A percentile compares a stretch with the other conserved stretches of the same genome.
phyloP scores from a whole-genome alignment of 2,329 filamentous ascomycete species.

The Fusarium lyarnte region DNA sequence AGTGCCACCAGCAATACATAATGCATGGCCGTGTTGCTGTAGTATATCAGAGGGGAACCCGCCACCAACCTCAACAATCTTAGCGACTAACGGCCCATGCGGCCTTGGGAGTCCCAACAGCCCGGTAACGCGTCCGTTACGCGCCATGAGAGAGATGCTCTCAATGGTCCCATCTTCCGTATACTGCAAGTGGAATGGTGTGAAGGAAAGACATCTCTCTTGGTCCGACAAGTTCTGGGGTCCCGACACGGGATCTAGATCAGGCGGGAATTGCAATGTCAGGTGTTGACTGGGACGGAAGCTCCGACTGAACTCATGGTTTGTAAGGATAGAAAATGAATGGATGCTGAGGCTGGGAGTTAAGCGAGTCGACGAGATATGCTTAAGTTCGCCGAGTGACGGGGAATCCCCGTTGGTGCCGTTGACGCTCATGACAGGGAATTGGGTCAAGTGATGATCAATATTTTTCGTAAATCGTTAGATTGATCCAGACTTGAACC shows the following conservation, averaged over 20 bases:
- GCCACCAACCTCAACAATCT: background rate
- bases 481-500: background rate
- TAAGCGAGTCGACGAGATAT: slow-evolving; percentile 12
- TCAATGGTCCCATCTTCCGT: background rate
- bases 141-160: background rate
- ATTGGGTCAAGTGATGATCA: background rate
- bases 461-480: background rate
- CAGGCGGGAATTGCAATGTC: slow-evolving; percentile 4
- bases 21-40: rapidly evolving
- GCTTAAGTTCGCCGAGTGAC: background rate
- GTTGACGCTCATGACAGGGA: background rate
- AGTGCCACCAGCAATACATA: slow-evolving; percentile 1
- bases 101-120: slow-evolving; percentile 7
- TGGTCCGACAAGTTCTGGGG: slow-evolving; percentile 5
- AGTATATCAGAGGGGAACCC: background rate
- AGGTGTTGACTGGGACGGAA: slow-evolving; percentile 11
- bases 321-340: background rate
- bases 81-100: background rate
- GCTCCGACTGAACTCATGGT: background rate
- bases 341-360: slow-evolving; percentile 9
- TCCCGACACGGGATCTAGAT: slow-evolving; percentile 13
- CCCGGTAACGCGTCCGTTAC: slow-evolving; percentile 9
- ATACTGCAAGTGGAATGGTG: background rate
- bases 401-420: background rate
- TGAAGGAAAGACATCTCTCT: slow-evolving; percentile 9